Evolutionary conservation across 352 stramenopile species (phyloP).

Genomic region (Phytophthora meadii): DNA sequence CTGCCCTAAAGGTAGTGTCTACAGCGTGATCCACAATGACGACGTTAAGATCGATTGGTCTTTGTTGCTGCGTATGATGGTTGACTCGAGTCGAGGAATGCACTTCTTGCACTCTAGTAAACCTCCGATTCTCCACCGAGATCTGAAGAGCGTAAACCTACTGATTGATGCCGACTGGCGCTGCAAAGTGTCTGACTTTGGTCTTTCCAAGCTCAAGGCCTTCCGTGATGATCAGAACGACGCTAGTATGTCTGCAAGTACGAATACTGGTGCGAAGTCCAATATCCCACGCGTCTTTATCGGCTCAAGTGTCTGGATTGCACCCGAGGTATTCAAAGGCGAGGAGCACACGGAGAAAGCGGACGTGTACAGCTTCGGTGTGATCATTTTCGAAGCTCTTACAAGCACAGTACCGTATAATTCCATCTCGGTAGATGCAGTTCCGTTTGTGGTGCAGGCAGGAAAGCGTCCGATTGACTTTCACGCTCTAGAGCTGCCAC

Average conservation of each 20-base stretch:
- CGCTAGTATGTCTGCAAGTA: constrained; percentile 14
- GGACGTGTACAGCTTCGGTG: constrained; percentile 90
- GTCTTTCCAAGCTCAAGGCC: constrained; percentile 86
- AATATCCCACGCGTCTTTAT: constrained; percentile 61
- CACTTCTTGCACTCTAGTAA: constrained; percentile 92
- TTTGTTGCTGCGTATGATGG: constrained; percentile 85
- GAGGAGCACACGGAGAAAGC: constrained; percentile 88
- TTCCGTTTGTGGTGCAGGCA: constrained; percentile 81
- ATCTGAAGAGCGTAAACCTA: constrained; percentile 92
- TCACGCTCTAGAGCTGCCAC: constrained; percentile 55
- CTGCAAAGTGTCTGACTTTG: constrained; percentile 92
- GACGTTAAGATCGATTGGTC: constrained; percentile 89
- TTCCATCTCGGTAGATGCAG: constrained; percentile 81
- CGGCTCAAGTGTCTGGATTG: constrained; percentile 92
- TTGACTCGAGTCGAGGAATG: constrained; percentile 90
- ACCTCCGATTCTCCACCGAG: constrained; percentile 89
- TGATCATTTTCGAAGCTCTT: constrained; percentile 82
- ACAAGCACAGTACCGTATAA: constrained; percentile 74
- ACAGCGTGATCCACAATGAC: constrained; percentile 79
- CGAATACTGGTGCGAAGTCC: constrained; percentile 9
- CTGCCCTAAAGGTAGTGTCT: constrained; percentile 86
- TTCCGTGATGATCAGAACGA: constrained; percentile 69
- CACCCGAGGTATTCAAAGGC: constrained; percentile 90
- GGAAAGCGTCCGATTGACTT: constrained; percentile 86
- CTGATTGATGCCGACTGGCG: constrained; percentile 90